Evolutionary conservation across 345 rosid species (phyloP), one percentile per base, ranked within the genome.

Genomic region (Ceriops zippeliana): DNA sequence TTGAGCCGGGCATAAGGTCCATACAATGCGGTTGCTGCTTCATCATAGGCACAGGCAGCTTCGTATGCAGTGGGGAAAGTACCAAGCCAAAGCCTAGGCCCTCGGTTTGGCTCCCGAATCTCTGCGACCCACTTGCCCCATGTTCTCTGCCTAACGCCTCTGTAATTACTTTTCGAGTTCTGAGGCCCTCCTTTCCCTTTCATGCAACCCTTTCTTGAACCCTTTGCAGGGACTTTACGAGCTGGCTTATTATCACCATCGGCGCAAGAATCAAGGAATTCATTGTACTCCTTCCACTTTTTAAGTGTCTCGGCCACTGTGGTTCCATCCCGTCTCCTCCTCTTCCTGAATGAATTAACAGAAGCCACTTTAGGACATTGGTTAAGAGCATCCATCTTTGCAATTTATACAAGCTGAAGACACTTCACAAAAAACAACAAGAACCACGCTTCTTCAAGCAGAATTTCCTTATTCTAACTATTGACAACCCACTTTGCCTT

Each of bases 101-200:
- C 90, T 9, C 81, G 38, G 24, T 82, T 80, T 0, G 98, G 98
- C 58, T 89, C 86, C 59, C 98, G 79, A 54, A 93, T 93, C 79
- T 90, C 97, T 1, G 98, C 89, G n/a, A 90, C 96, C 96, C 98
- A 92, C 74, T 89, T 90, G 0, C 98, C 98, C 98, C 98, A 92
- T 1, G 85, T 84, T 75, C 98, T 83, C 75, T 92, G 98, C 74
- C 98, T 83, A 38, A 90, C 97, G 4, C 98, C 98, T 73, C 98
- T 75, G 54, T 85, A 92, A 3, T 67, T 73, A 38, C 85, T 87
- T 21, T 17, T 7, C 11, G 77, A 67, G 37, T 92, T 92, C 27
- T 92, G 90, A 0, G 98, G 97, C 5, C 98, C 97, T n/a, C 97
- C 97, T 75, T 92, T 90, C 13, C 98, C 98, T 70, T 79, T 92